Percentiles rank a stretch among this genome's conserved stretches.
These are phyloP conservation scores for Haberlea rhodopensis DNA, from an alignment of 257 asterid genomes.

Conservation along the genomic window DNA sequence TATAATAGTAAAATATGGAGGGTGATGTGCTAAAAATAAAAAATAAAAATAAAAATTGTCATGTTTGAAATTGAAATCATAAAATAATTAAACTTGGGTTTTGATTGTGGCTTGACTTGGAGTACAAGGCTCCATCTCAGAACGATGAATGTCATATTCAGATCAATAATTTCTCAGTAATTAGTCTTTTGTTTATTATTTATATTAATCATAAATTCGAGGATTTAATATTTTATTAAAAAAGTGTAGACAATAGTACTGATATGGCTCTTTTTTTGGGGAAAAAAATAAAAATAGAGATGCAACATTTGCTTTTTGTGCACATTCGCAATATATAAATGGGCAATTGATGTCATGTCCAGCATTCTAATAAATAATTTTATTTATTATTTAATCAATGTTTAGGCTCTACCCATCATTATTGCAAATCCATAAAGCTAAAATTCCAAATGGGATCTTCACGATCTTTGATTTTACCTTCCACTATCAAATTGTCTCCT, in stretches of 20 bases:
- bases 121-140: not conserved
- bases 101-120: not conserved
- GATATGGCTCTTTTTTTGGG: not conserved
- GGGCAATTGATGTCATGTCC: not conserved
- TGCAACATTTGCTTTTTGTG: not conserved
- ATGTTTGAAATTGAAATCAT: not conserved
- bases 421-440: conserved; percentile 23
- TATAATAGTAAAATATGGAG: not conserved
- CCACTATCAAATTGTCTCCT: not conserved
- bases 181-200: no score
- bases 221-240: no score
- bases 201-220: not conserved
- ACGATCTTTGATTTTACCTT: conserved; percentile 19
- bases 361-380: not conserved
- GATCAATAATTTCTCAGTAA: not conserved
- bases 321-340: not conserved
- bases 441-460: conserved; percentile 29
- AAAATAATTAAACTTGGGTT: not conserved
- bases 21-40: not conserved
- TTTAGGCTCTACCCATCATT: conserved; percentile 26
- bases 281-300: no score
- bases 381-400: not conserved
- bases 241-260: no score
- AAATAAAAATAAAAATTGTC: not conserved
- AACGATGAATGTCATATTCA: not conserved